These are phyloP conservation scores for Mortierella sp. DNA, from an alignment of 371 early-diverging fungal species.

Conservation along the genomic window DNA sequence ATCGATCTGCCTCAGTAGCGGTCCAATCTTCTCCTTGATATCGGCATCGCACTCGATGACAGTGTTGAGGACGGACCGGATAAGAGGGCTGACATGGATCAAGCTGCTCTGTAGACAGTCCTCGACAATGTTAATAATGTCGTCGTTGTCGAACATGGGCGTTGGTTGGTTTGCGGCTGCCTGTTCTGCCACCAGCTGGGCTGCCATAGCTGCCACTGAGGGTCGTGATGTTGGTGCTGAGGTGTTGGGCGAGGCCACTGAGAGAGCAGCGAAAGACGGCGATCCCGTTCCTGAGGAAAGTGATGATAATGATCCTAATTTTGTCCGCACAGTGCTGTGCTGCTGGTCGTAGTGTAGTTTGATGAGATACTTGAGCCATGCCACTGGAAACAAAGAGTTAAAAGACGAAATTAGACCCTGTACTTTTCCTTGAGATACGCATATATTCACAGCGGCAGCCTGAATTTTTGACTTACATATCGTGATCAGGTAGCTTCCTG, in stretches of 20 bases:
- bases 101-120: constrained; percentile 38
- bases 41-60: constrained; percentile 46
- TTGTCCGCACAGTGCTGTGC: background rate
- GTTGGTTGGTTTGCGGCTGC: constrained; percentile 13
- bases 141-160: constrained; percentile 45
- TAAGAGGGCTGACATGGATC: constrained; percentile 39
- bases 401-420: background rate
- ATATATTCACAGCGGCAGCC: background rate
- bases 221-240: constrained; percentile 15
- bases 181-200: constrained; percentile 35
- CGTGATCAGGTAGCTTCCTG: constrained; percentile 44
- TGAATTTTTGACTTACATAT: constrained; percentile 26
- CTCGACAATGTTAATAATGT: constrained; percentile 44
- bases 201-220: constrained; percentile 42
- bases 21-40: constrained; percentile 44
- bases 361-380: constrained; percentile 51
- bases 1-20: constrained; percentile 42
- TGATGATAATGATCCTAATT: constrained; percentile 17
- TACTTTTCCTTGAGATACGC: background rate
- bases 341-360: constrained; percentile 36
- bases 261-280: constrained; percentile 14
- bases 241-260: constrained; percentile 5
- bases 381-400: constrained; percentile 20
- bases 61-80: constrained; percentile 48
- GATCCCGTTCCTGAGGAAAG: constrained; percentile 15